Base-by-base conservation (phyloP, 2,329 filamentous ascomycete genomes). In the Neurospora sp. region DNA sequence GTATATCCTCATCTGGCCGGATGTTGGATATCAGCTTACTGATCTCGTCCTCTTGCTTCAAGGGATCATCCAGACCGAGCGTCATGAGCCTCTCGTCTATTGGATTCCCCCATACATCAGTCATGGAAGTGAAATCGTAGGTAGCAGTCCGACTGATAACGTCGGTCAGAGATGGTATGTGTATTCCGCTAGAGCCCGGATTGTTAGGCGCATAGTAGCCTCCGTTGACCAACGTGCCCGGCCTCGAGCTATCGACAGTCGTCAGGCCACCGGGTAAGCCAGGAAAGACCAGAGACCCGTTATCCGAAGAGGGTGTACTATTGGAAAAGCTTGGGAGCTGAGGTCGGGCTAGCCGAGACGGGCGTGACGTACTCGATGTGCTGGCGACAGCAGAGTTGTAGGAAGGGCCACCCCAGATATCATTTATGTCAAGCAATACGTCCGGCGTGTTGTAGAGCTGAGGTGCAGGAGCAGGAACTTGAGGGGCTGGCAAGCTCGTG, bases 11-110 rank as follows among this genome's bases (percentile, higher is more conserved):
- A 74, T 94, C 92, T 0, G 91, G 89, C 28, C 88, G 85, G 72
- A 94, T 93, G 71, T 92, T 92, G 65, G 88, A 84, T 11, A 95
- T 81, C 4, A 95, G 80, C 36, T 88, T 84, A 72, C 91, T 86
- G 69, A 95, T 86, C 75, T 93, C 90, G 70, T 91, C 85, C n/a
- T 85, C 78, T 1, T 79, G 81, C 68, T 82, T 77, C 40, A 78
- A 75, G 10, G 81, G 77, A 69, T 82, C 80, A 6, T 82, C 77
- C 19, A 78, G 77, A 19, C 76, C 52, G 28, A 62, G 28, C 52
- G 52, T 15, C 23, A 4, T 28, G 5, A 62, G 23, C 52, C 52
- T 15, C 28, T 76, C 70, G 6, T 77, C 72, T 6, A 84, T 74
- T 0, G 81, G 75, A 28, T 80, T 77, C 1, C 83, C 82, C n/a